phyloP scores from a whole-genome alignment of 176 grass and related monocot species.

The Aegilops umbellulata region DNA sequence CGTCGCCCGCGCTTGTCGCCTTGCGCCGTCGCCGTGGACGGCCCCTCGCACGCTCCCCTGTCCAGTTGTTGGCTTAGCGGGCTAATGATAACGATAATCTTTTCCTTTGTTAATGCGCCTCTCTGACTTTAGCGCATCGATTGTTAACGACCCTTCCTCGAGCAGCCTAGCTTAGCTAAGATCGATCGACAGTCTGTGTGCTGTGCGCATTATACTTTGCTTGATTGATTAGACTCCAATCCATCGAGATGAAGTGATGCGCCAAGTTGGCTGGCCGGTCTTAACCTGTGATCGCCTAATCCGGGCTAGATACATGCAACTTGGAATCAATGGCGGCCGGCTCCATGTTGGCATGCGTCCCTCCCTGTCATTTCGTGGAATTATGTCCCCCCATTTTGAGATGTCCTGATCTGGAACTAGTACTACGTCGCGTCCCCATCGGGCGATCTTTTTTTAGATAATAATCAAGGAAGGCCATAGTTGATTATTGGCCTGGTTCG shows the following conservation, averaged over 20 bases:
- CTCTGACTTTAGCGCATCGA: slow-evolving; percentile 41
- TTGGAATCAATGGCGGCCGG: background rate
- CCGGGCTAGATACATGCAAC: slow-evolving; percentile 31
- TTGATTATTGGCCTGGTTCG: background rate
- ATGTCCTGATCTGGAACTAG: background rate
- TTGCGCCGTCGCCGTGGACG: slow-evolving; percentile 3
- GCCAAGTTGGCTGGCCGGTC: slow-evolving; percentile 10
- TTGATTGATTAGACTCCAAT: slow-evolving; percentile 5
- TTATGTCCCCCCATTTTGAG: background rate
- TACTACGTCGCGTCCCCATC: background rate
- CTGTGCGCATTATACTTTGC: slow-evolving; percentile 6
- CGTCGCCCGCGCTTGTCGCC: slow-evolving; percentile 23
- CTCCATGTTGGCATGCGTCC: background rate
- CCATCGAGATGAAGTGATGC: slow-evolving; percentile 14
- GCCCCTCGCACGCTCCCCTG: background rate
- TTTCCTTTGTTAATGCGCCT: background rate
- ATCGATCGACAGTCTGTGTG: background rate
- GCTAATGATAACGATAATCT: background rate
- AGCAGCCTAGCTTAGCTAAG: background rate
- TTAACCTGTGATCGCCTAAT: slow-evolving; percentile 41
- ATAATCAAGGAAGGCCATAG: background rate
- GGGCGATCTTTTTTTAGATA: background rate
- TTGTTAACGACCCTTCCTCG: slow-evolving; percentile 23
- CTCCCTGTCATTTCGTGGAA: background rate
- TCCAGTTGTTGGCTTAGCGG: background rate